These are phyloP conservation scores for Ogataea nakhonphanomensis DNA, from an alignment of 805 yeast genomes.

Conservation along the genomic window DNA sequence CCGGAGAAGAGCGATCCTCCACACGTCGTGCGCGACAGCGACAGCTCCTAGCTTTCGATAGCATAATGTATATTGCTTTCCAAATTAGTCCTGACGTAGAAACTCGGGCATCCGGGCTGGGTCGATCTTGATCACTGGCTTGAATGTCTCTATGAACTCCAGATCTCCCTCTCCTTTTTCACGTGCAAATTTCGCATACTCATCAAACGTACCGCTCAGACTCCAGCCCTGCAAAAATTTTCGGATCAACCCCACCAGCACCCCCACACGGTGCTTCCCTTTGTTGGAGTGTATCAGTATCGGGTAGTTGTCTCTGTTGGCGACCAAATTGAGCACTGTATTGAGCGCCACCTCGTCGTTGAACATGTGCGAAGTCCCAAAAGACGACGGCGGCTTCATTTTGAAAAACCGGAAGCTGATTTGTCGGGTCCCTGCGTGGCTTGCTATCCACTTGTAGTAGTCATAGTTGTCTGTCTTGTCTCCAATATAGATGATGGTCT, in stretches of 20 bases:
- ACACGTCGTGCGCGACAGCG: not conserved
- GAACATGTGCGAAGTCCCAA: slow-evolving; percentile 57
- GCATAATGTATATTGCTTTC: not conserved
- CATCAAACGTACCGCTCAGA: slow-evolving; percentile 88
- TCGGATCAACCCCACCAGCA: slow-evolving; percentile 86
- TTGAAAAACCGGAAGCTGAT: slow-evolving; percentile 55
- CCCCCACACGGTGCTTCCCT: slow-evolving; percentile 96
- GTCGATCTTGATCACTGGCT: slow-evolving; percentile 53
- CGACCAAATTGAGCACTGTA: slow-evolving; percentile 51
- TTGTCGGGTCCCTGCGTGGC: slow-evolving; percentile 36
- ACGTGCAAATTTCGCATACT: slow-evolving; percentile 86
- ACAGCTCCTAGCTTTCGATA: not conserved
- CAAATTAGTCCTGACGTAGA: slow-evolving; percentile 31
- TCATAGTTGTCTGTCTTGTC: slow-evolving; percentile 67
- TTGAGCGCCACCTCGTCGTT: slow-evolving; percentile 58
- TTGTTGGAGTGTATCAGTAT: slow-evolving; percentile 88
- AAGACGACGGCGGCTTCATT: slow-evolving; percentile 53
- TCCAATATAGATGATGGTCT: slow-evolving; percentile 79
- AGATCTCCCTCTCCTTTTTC: slow-evolving; percentile 92
- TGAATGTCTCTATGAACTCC: slow-evolving; percentile 83
- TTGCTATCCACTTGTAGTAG: slow-evolving; percentile 67
- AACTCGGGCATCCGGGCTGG: slow-evolving; percentile 57
- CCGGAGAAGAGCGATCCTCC: not conserved
- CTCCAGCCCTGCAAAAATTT: slow-evolving; percentile 91
- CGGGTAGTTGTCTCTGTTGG: slow-evolving; percentile 74